These are phyloP conservation scores for Colletotrichum tofieldiae DNA, from an alignment of 2,329 filamentous ascomycete genomes.

Conservation along the genomic window DNA sequence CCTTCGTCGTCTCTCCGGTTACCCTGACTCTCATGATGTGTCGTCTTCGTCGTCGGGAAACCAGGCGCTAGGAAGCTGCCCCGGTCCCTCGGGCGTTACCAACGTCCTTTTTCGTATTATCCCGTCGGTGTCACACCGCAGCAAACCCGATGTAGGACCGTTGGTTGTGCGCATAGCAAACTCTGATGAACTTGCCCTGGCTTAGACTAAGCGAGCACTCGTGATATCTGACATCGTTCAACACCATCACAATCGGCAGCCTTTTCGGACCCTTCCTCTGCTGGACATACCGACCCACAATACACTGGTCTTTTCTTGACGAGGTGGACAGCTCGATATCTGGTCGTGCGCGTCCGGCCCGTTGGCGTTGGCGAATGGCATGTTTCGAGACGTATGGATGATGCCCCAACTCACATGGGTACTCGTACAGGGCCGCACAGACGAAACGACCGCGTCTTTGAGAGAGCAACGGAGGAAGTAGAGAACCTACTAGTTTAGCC, in stretches of 20 bases:
- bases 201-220: conserved; percentile 13
- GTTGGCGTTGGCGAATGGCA: conserved; percentile 2
- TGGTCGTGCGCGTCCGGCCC: conserved; percentile 10
- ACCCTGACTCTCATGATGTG: not conserved
- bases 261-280: not conserved
- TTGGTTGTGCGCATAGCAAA: not conserved
- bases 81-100: not conserved
- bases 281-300: not conserved
- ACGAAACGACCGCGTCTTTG: not conserved
- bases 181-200: not conserved
- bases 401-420: not conserved
- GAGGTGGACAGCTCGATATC: not conserved
- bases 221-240: conserved; percentile 20
- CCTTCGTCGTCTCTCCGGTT: conserved; percentile 1
- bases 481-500: no score
- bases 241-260: conserved; percentile 9
- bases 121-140: not conserved
- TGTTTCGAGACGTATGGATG: not conserved
- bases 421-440: conserved; percentile 3
- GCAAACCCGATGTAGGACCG: not conserved
- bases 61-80: not conserved
- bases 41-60: not conserved
- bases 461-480: no score
- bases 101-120: conserved; percentile 1
- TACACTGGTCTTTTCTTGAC: not conserved